A percentile compares a stretch with the other conserved stretches of the same genome.
Evolutionary conservation across 1,139 yeast species (phyloP).

Genomic region (Kodamaea sp.): DNA sequence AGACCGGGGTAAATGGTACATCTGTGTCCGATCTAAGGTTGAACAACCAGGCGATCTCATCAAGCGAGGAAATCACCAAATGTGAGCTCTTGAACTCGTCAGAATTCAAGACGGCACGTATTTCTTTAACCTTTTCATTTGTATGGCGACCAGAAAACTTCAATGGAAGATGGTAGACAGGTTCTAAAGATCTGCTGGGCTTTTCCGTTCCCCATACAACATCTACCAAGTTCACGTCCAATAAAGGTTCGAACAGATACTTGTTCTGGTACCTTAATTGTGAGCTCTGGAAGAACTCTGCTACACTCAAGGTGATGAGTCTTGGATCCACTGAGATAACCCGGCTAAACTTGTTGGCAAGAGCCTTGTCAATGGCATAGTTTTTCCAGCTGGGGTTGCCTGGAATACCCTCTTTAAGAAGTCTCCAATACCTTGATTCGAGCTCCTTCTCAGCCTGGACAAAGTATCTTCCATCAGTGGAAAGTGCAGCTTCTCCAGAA

Average conservation of each 20-base stretch:
- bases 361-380: conserved; percentile 38
- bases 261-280: conserved; percentile 21
- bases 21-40: conserved; percentile 49
- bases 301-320: conserved; percentile 32
- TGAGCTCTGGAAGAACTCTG: conserved; percentile 34
- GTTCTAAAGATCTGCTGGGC: conserved; percentile 40
- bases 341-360: conserved; percentile 31
- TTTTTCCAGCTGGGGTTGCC: conserved; percentile 42
- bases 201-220: conserved; percentile 41
- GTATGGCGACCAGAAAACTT: conserved; percentile 48
- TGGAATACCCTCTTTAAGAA: conserved; percentile 41
- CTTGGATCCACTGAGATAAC: conserved; percentile 45
- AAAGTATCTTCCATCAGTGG: conserved; percentile 62
- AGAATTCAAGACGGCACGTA: conserved; percentile 27
- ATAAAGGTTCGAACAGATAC: conserved; percentile 34
- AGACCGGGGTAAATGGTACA: conserved; percentile 51
- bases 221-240: conserved; percentile 38
- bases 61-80: conserved; percentile 46
- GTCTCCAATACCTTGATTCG: conserved; percentile 34
- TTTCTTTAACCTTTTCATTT: conserved; percentile 29
- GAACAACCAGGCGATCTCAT: conserved; percentile 58
- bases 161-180: conserved; percentile 39
- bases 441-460: conserved; percentile 47
- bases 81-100: conserved; percentile 23
- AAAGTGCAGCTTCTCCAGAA: conserved; percentile 46